phyloP scores from a whole-genome alignment of 352 stramenopile genomes.

The Phytophthora constricta region DNA sequence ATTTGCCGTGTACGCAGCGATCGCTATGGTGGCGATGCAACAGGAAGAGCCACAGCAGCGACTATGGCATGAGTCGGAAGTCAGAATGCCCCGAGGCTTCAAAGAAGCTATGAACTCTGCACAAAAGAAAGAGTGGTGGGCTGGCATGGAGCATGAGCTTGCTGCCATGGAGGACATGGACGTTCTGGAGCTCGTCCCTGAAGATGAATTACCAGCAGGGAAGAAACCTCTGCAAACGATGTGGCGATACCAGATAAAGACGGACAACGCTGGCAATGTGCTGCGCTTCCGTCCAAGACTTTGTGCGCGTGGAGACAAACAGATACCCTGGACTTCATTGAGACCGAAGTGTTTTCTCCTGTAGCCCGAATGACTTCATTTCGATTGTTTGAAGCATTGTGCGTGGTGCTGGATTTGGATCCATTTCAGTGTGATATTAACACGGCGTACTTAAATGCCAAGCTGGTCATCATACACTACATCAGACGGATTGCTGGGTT shows the following conservation, averaged over 20 bases:
- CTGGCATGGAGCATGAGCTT: background rate
- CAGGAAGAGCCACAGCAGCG: too few species aligned
- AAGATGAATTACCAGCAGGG: background rate
- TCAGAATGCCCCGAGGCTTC: too few species aligned
- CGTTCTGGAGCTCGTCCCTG: too few species aligned
- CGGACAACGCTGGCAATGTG: slow-evolving; percentile 8
- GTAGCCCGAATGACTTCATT: slow-evolving; percentile 16
- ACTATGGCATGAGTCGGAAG: too few species aligned
- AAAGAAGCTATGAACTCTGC: too few species aligned
- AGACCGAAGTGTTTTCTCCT: slow-evolving; percentile 1
- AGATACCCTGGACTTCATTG: slow-evolving; percentile 1
- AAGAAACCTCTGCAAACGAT: background rate
- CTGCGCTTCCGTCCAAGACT: slow-evolving; percentile 3
- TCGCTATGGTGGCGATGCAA: background rate
- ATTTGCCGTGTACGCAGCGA: background rate
- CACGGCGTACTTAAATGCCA: slow-evolving; percentile 16
- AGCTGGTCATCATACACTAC: slow-evolving; percentile 4
- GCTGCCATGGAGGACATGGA: background rate
- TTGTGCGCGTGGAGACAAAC: slow-evolving; percentile 10
- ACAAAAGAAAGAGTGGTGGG: background rate
- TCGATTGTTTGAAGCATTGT: slow-evolving; percentile 3
- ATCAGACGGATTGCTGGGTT: slow-evolving; percentile 3
- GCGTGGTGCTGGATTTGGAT: slow-evolving; percentile 4
- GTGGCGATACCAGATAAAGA: slow-evolving; percentile 21
- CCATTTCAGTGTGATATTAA: slow-evolving; percentile 11